Percentiles rank a stretch among this genome's conserved stretches.
phyloP scores from a whole-genome alignment of 129 eudicot genomes.

The Saussurea involucrata region DNA sequence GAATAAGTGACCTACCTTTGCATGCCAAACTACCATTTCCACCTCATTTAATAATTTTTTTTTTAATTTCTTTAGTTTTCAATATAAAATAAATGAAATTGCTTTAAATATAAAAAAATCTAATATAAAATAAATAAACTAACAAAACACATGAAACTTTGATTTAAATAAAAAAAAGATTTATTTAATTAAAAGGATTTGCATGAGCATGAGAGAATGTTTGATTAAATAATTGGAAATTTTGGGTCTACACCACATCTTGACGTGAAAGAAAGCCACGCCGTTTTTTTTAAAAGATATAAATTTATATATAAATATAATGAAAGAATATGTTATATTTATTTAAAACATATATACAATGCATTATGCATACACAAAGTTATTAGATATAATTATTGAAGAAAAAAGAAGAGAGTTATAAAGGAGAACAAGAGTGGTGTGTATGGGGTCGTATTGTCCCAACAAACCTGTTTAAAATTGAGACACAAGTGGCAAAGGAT shows the following conservation, averaged over 20 bases:
- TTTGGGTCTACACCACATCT: conserved; percentile 24
- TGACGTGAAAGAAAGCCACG: conserved; percentile 38
- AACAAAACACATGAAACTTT: not conserved
- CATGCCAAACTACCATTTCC: conserved; percentile 41
- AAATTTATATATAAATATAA: not conserved
- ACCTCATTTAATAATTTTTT: not conserved
- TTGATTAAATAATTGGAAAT: conserved; percentile 15
- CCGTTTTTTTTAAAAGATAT: conserved; percentile 24
- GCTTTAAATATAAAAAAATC: not conserved
- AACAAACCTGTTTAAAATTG: conserved; percentile 10
- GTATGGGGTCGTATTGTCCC: conserved; percentile 21
- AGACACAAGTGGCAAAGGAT: conserved; percentile 12
- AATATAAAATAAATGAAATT: no score
- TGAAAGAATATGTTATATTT: not conserved
- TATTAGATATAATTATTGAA: not conserved
- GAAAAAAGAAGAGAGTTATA: not conserved
- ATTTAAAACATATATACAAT: not conserved
- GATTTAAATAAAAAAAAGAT: not conserved
- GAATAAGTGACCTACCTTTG: conserved; percentile 34
- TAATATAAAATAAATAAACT: not conserved
- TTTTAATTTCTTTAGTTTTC: no score
- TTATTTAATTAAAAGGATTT: not conserved
- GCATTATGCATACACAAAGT: no score
- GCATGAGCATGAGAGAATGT: conserved; percentile 38
- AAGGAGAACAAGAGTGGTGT: conserved; percentile 28